Evolutionary conservation across 2,329 filamentous ascomycete genomes (phyloP).

Genomic region (Cercospora beticola): DNA sequence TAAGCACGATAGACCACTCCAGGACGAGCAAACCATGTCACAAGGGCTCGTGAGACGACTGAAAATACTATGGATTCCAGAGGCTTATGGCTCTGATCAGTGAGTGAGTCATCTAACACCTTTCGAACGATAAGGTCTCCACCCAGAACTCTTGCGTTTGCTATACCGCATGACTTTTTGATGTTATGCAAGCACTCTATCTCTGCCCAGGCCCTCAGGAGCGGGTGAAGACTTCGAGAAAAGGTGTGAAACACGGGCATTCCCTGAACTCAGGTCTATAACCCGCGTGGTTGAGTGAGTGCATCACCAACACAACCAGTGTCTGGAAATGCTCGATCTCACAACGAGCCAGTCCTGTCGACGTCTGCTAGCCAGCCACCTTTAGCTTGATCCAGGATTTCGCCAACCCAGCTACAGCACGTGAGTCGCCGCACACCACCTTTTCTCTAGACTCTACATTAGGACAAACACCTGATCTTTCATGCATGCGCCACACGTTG

Average conservation of each 20-base stretch:
- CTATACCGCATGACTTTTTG: not conserved
- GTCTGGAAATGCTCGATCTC: not conserved
- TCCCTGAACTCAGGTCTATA: not conserved
- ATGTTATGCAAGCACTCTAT: not conserved
- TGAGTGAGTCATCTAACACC: not conserved
- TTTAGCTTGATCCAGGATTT: not conserved
- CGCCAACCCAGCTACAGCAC: not conserved
- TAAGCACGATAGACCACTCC: not conserved
- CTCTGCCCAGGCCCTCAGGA: not conserved
- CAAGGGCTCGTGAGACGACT: not conserved
- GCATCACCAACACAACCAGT: not conserved
- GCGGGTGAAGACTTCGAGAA: not conserved
- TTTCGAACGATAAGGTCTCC: not conserved
- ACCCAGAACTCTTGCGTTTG: not conserved
- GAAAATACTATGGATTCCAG: not conserved
- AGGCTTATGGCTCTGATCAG: not conserved
- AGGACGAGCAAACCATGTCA: not conserved
- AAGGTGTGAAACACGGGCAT: not conserved
- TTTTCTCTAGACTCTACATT: not conserved
- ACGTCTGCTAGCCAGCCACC: not conserved
- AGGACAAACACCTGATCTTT: constrained; percentile 4
- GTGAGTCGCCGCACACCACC: not conserved
- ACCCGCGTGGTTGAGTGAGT: not conserved
- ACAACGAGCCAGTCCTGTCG: not conserved
- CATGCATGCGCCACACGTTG: constrained; percentile 14